A percentile compares a stretch with the other conserved stretches of the same genome.
These are phyloP conservation scores for Rhinocladiella similis DNA, from an alignment of 2,329 filamentous ascomycete species.

Conservation along the genomic window DNA sequence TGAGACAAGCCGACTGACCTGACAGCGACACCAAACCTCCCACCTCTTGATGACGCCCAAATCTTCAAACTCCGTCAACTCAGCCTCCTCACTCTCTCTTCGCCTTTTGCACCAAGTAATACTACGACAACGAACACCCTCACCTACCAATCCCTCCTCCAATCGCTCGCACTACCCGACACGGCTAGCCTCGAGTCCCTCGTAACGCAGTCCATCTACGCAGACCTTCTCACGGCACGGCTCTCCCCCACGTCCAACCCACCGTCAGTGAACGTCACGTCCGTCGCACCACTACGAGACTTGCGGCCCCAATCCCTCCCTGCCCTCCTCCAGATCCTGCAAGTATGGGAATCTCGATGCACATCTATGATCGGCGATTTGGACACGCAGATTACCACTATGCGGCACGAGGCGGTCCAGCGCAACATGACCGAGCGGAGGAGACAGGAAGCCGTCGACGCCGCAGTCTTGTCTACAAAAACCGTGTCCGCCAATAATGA, in stretches of 20 bases:
- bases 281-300: constrained; percentile 83
- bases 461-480: constrained; percentile 47
- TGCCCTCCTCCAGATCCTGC: constrained; percentile 66
- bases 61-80: constrained; percentile 85
- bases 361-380: constrained; percentile 70
- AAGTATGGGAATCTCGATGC: constrained; percentile 78
- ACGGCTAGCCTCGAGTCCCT: constrained; percentile 77
- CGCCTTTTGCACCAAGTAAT: constrained; percentile 33
- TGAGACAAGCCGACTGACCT: background rate
- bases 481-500: constrained; percentile 5
- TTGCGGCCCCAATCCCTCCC: constrained; percentile 72
- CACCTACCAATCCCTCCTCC: constrained; percentile 69
- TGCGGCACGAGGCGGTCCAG: constrained; percentile 60
- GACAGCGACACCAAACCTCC: constrained; percentile 58
- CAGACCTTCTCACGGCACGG: constrained; percentile 75
- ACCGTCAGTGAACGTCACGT: constrained; percentile 72
- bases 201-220: constrained; percentile 84
- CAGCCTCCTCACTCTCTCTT: constrained; percentile 78
- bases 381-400: constrained; percentile 69
- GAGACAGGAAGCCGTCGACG: constrained; percentile 51
- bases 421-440: constrained; percentile 54
- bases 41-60: constrained; percentile 71
- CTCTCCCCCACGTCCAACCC: constrained; percentile 83
- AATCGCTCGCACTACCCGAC: constrained; percentile 65
- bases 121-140: constrained; percentile 55